Conservation (phyloP, 495 filamentous ascomycete genomes). For the Annulohypoxylon bovei region DNA sequence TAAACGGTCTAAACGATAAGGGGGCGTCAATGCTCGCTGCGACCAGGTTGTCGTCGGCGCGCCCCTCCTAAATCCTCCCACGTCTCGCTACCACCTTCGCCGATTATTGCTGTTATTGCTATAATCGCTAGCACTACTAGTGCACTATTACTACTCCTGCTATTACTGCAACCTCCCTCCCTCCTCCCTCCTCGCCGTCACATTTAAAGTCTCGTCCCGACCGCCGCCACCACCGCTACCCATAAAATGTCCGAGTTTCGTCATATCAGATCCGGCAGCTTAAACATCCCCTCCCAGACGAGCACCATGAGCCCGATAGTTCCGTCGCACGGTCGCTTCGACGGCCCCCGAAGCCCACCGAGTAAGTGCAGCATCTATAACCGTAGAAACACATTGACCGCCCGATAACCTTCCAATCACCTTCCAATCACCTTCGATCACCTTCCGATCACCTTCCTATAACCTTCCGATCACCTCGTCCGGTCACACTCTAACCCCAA, state of each 20-base stretch:
- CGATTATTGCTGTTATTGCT: constrained; percentile 5
- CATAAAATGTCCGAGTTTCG: constrained; percentile 58
- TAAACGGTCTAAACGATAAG: constrained; percentile 24
- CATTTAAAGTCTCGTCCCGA: constrained; percentile 31
- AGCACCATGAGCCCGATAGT: constrained; percentile 54
- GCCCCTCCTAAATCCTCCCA: constrained; percentile 44
- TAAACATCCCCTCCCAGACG: constrained; percentile 60
- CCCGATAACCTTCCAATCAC: no score
- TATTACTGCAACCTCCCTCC: constrained; percentile 24
- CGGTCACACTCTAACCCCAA: constrained; percentile 22
- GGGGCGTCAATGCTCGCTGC: constrained; percentile 42
- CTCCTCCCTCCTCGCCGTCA: background rate
- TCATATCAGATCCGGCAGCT: constrained; percentile 62
- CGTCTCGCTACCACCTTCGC: constrained; percentile 28
- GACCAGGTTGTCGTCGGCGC: constrained; percentile 43
- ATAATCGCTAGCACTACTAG: background rate
- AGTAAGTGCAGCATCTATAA: constrained; percentile 66
- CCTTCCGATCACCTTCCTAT: background rate
- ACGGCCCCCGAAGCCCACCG: constrained; percentile 81
- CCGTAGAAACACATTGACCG: no score
- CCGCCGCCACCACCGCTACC: constrained; percentile 32
- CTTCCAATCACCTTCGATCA: background rate
- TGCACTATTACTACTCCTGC: constrained; percentile 2
- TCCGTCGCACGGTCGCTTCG: constrained; percentile 62
- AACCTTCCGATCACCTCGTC: background rate